Evolutionary conservation across 2,329 filamentous ascomycete species (phyloP).

Genomic region (Talaromyces islandicus): DNA sequence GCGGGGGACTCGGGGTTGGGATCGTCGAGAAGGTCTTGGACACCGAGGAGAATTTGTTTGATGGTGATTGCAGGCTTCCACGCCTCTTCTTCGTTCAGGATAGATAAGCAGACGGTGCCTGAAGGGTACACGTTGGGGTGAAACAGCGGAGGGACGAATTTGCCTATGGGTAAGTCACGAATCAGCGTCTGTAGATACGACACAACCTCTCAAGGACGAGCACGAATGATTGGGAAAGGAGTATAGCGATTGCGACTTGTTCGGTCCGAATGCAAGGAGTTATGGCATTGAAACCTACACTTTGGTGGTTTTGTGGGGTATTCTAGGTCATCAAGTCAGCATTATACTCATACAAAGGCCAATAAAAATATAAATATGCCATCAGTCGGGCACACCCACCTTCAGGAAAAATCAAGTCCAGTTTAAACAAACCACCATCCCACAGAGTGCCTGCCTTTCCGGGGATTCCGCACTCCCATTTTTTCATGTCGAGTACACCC

Average conservation of each 20-base stretch:
- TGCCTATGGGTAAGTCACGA: slow-evolving; percentile 54
- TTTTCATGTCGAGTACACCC: slow-evolving; percentile 83
- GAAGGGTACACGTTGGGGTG: slow-evolving; percentile 98
- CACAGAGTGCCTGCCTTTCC: slow-evolving; percentile 96
- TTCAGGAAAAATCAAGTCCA: slow-evolving; percentile 88
- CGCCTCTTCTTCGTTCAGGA: slow-evolving; percentile 95
- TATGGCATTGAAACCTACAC: slow-evolving; percentile 57
- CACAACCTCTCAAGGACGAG: not conserved
- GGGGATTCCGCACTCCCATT: slow-evolving; percentile 94
- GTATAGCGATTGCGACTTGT: not conserved
- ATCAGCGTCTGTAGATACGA: not conserved
- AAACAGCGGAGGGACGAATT: slow-evolving; percentile 92
- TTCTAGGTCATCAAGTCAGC: slow-evolving; percentile 50
- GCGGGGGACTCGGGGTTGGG: slow-evolving; percentile 96
- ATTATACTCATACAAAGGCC: not conserved
- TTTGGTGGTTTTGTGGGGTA: slow-evolving; percentile 99
- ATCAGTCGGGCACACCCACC: slow-evolving; percentile 45
- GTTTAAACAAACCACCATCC: slow-evolving; percentile 96
- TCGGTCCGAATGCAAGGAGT: not conserved
- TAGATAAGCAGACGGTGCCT: slow-evolving; percentile 93
- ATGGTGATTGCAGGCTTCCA: slow-evolving; percentile 99
- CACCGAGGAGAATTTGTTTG: slow-evolving; percentile 93
- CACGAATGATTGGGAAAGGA: not conserved
- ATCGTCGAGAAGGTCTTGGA: slow-evolving; percentile 91
- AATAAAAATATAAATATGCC: not conserved